These are phyloP conservation scores for Populus nigra DNA, from an alignment of 345 rosid genomes.

Conservation along the genomic window DNA sequence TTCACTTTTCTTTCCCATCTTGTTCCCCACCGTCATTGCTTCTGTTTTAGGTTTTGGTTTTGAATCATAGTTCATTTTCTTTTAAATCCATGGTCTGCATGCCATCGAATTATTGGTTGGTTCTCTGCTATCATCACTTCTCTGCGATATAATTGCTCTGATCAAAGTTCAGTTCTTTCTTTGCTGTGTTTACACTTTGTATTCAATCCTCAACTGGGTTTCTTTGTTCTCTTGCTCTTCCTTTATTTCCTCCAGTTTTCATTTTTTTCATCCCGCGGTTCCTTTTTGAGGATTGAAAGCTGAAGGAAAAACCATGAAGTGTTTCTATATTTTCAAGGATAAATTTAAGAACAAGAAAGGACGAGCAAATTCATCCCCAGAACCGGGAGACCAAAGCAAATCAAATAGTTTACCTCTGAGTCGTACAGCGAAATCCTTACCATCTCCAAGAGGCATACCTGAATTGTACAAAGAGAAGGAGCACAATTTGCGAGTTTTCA, in stretches of 20 bases:
- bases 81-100: conserved; percentile 4
- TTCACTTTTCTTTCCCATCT: background rate
- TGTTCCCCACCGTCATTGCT: background rate
- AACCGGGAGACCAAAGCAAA: conserved; percentile 26
- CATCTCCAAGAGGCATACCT: conserved; percentile 58
- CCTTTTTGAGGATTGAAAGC: background rate
- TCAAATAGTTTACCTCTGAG: conserved; percentile 12
- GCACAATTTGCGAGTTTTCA: conserved; percentile 58
- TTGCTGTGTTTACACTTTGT: background rate
- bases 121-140: background rate
- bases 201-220: conserved; percentile 10
- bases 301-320: conserved; percentile 29
- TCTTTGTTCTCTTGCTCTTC: background rate
- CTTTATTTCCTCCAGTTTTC: background rate
- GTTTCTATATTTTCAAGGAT: conserved; percentile 43
- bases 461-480: conserved; percentile 63
- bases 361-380: conserved; percentile 51
- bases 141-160: background rate
- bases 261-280: background rate
- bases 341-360: conserved; percentile 41
- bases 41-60: background rate
- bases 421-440: conserved; percentile 43
- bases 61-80: background rate
- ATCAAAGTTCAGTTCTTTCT: background rate
- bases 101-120: background rate